Evolutionary conservation across 176 grass and related monocot species (phyloP).

Genomic region (Musa schizocarpa): DNA sequence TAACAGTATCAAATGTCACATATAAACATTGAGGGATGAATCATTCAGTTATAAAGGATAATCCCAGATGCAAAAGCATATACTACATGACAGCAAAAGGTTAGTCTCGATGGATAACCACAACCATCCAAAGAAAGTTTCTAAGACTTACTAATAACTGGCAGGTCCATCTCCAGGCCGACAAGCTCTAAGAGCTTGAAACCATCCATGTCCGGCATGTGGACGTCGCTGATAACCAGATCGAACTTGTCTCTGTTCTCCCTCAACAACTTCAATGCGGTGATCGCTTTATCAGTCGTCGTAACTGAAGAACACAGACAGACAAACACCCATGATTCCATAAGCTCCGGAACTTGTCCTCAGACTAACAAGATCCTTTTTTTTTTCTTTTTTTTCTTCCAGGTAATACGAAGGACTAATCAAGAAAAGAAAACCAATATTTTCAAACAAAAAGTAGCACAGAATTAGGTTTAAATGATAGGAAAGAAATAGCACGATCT

Average conservation of each 20-base stretch:
- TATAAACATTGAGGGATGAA: too few relatives aligned
- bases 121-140: not conserved
- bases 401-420: too few relatives aligned
- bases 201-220: slow-evolving; percentile 59
- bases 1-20: not conserved
- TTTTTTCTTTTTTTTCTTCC: too few relatives aligned
- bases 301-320: slow-evolving; percentile 33
- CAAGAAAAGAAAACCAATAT: too few relatives aligned
- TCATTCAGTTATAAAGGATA: too few relatives aligned
- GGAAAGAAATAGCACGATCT: not conserved
- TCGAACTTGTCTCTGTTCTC: slow-evolving; percentile 46
- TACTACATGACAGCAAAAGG: not conserved
- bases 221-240: slow-evolving; percentile 82
- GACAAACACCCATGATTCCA: not conserved
- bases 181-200: slow-evolving; percentile 57
- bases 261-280: slow-evolving; percentile 43
- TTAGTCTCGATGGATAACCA: not conserved
- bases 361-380: not conserved
- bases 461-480: not conserved
- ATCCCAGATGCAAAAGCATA: not conserved
- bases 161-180: slow-evolving; percentile 73
- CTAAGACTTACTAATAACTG: slow-evolving; percentile 56
- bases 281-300: slow-evolving; percentile 23
- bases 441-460: too few relatives aligned
- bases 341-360: not conserved